Base-by-base conservation (phyloP, 2,329 filamentous ascomycete genomes). In the Didymellaceae sp. region DNA sequence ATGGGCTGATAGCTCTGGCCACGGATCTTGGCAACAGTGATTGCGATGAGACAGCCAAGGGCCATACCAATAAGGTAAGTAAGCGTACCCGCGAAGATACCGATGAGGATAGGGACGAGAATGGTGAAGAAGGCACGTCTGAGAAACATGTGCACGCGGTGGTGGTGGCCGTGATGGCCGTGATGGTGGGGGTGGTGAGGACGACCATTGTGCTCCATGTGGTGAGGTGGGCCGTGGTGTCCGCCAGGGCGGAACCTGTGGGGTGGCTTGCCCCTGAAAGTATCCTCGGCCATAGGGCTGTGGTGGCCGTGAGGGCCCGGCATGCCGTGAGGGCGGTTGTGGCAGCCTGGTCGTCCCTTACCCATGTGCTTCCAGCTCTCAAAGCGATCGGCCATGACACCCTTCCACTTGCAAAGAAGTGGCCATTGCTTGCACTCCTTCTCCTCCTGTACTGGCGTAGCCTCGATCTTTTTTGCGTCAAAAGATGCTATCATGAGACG, bases 61-160 rank as follows among this genome's bases (percentile, higher is more conserved):
- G 86, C 74, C 81, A 90, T 87, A 45, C 85, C 86, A 37, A 90
- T 67, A 31, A 89, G 70, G 71, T 86, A 87, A 56, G 87, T 84
- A 22, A 80, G 79, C 45, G 90, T 80, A 65, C 88, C 88, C 34
- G 86, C 85, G 18, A 84, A 79, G 57, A 90, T 80, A 51, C 88
- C 88, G 57, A 90, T 80, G 43, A 88, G 74, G 44, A 90, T 78
- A 1, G 88, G 88, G 30, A 90, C 77, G 38, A 90, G 70, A 34
- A 91, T 80, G 54, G 86, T 83, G 28, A 84, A 77, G 55, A 82
- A 77, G 40, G 88, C 77, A 61, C 82, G 82, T 63, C 78, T 66
- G 26, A 67, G 45, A 53, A 71, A 68, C 62, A 61, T 66, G 41
- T 65, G 61, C 39, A 68, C 26, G 33, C 59, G 58, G 54, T 66